Percentiles rank a stretch among this genome's conserved stretches.
Evolutionary conservation across 2,329 filamentous ascomycete species (phyloP).

Genomic region (Aspergillus uvarum): DNA sequence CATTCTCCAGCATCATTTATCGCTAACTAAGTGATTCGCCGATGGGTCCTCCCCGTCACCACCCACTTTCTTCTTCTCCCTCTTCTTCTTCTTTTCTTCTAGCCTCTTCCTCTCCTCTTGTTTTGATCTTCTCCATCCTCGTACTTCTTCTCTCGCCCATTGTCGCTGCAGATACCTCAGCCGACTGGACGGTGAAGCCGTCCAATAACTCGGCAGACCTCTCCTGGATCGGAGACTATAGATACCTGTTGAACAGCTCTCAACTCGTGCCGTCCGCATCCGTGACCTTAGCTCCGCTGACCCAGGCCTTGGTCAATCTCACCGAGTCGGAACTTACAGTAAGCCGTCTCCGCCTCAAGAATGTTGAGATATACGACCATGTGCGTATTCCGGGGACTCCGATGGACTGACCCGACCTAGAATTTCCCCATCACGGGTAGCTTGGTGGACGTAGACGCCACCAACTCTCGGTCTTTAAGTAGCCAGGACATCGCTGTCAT

Average conservation of each 20-base stretch:
- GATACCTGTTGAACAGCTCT: constrained; percentile 26
- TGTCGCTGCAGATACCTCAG: constrained; percentile 18
- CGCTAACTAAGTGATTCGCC: constrained; percentile 8
- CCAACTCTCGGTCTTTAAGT: constrained; percentile 30
- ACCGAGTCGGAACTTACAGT: constrained; percentile 25
- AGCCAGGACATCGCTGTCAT: constrained; percentile 39
- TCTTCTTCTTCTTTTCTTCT: constrained; percentile 9
- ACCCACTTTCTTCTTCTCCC: constrained; percentile 14
- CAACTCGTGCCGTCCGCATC: constrained; percentile 21
- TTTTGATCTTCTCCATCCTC: constrained; percentile 14
- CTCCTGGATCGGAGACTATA: constrained; percentile 17
- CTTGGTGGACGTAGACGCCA: constrained; percentile 29
- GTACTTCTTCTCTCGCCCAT: constrained; percentile 13
- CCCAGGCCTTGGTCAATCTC: constrained; percentile 22
- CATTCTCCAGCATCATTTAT: constrained; percentile 7
- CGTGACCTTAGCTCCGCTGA: constrained; percentile 28
- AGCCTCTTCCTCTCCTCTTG: constrained; percentile 8
- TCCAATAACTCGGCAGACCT: constrained; percentile 33
- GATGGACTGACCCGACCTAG: constrained; percentile 18
- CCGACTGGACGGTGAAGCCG: constrained; percentile 26
- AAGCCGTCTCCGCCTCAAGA: constrained; percentile 7
- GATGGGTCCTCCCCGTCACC: constrained; percentile 15
- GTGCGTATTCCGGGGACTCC: not conserved
- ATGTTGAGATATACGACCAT: not conserved
- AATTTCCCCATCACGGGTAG: constrained; percentile 28